Base-by-base conservation (phyloP, 169 alveolate genomes). In the Theileria parva region DNA sequence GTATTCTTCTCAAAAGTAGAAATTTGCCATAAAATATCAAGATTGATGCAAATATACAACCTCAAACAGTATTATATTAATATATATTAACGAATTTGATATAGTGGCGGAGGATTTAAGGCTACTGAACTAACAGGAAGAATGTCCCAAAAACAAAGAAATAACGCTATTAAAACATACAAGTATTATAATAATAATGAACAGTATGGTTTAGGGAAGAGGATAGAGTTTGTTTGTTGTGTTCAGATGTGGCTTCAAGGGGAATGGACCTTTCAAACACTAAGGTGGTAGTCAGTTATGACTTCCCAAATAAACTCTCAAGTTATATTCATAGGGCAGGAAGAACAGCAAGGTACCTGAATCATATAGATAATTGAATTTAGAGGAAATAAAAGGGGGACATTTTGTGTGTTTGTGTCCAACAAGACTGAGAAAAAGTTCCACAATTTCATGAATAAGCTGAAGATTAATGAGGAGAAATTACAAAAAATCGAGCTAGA, bases 201-300 rank as follows among this genome's bases (percentile, higher is more conserved):
- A 75, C 15, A 75, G 4, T 66, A 6, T 21, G 27, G 64, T 19
- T 21, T 25, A 75, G 77, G 27, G 74, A 64, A 11, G 74, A 77
- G 5, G 37, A 59, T 2, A 51, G 30, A 25, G 34, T 48, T 21
- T 83, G 89, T 44, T 85, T 98, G 75, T 95, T 98, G 53, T 93
- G 99, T 69, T 97, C 99, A 0, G 99, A 98, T 91, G 98, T 98
- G 61, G 99, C 98, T 21, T 96, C 98, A 74, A 66, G 99, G 55
- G 99, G 99, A 28, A 86, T 98, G 28, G 99, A 98, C 90, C 94
- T 98, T 37, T 96, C 94, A 8, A 95, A 95, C 11, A 98, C 98
- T 21, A 88, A 91, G 39, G 94, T 90, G 79, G 99, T 98, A 63
- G 95, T 98, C 8, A 98, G 98, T 90, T 98, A 95, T 78, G 99